Conservation (phyloP, 208 protist genomes). For the Lotmaria passim region DNA sequence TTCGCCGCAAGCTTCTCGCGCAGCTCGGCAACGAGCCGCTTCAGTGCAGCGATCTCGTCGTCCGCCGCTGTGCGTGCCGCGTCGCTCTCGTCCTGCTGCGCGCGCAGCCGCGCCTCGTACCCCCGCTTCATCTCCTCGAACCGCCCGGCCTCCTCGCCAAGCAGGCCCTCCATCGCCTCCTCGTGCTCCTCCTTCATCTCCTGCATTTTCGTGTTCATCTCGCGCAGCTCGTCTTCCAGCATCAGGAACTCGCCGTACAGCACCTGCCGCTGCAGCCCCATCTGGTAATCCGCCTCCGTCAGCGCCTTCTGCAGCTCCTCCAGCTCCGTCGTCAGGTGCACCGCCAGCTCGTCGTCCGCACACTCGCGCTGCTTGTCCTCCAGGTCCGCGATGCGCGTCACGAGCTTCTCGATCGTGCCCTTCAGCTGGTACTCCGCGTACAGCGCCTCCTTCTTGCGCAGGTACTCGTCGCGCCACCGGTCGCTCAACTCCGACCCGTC, state of each 20-base stretch:
- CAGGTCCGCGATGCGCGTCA: slow-evolving; percentile 64
- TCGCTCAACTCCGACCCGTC: slow-evolving; percentile 48
- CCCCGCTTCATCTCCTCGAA: slow-evolving; percentile 46
- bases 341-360: slow-evolving; percentile 59
- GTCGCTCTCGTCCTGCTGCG: slow-evolving; percentile 29
- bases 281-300: slow-evolving; percentile 63
- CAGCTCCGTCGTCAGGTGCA: slow-evolving; percentile 67
- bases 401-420: slow-evolving; percentile 62
- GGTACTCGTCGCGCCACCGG: slow-evolving; percentile 62
- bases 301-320: slow-evolving; percentile 60
- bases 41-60: slow-evolving; percentile 33
- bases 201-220: slow-evolving; percentile 74
- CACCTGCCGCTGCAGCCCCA: slow-evolving; percentile 64
- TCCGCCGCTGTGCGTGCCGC: slow-evolving; percentile 8
- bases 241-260: slow-evolving; percentile 69
- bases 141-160: slow-evolving; percentile 55
- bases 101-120: slow-evolving; percentile 40
- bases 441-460: slow-evolving; percentile 79
- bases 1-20: slow-evolving; percentile 25
- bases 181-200: slow-evolving; percentile 78
- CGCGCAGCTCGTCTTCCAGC: slow-evolving; percentile 68
- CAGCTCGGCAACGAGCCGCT: slow-evolving; percentile 23
- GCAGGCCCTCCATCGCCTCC: slow-evolving; percentile 62
- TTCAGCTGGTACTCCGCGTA: slow-evolving; percentile 78
- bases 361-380: slow-evolving; percentile 56